Base-by-base conservation (phyloP, 352 stramenopile species). In the Phytophthora pisi region DNA sequence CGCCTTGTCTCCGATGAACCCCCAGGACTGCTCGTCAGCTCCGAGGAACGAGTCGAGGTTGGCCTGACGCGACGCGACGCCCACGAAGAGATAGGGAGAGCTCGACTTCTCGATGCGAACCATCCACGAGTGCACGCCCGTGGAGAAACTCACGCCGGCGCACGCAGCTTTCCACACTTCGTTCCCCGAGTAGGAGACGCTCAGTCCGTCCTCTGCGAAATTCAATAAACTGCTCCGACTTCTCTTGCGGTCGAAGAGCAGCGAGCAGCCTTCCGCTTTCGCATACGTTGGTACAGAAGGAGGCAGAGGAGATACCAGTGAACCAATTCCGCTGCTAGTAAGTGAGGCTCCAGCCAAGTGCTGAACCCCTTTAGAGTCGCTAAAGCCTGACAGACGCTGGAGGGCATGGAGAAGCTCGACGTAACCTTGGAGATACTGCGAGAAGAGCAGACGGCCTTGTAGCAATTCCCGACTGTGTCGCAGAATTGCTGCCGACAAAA, bases 1-100 rank as follows among this genome's bases (percentile, higher is more conserved):
- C n/a, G 97, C 97, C 69, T 98, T 97, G 55, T 99, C 98, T 0
- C 97, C 98, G 57, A 99, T 99, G 57, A 98, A 98, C 8, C 98
- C 98, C 97, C 97, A 99, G 0, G 97, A 98, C 43, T 99, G 88
- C 30, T 98, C 93, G 60, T 99, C 97, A 8, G 97, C 93, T 1
- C 98, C 98, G 20, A 99, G 83, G 72, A 99, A 99, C 4, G 96
- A 99, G 49, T 97, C 92, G 13, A 96, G 76, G 67, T 97, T 98
- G 0, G 91, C 93, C 50, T 91, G 82, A 15, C 87, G 77, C 11
- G 91, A 98, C 1, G 96, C 93, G 7, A 99, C 91, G 3, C 98
- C 98, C 53, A 99, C 81, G 71, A 99, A 99, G 0, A 99, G 70
- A 74, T 99, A 99, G 10, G 92, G 90, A 5, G 93, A 97, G 26